These are phyloP conservation scores for Datisca glomerata DNA, from an alignment of 306 rosid species.

Conservation along the genomic window DNA sequence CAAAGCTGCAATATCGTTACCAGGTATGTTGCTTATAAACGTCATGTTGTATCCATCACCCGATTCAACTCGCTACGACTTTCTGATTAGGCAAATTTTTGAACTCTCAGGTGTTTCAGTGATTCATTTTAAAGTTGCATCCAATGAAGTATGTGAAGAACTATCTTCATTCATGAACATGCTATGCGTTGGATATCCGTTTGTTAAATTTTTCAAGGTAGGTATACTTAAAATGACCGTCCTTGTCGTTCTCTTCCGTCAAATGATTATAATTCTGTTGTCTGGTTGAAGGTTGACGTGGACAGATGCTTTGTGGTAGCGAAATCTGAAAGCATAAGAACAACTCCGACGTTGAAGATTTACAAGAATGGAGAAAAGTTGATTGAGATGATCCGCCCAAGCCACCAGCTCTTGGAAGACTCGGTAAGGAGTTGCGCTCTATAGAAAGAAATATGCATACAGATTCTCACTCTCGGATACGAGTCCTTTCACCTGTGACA, in stretches of 20 bases:
- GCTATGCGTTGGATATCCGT: constrained; percentile 69
- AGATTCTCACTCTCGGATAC: no score
- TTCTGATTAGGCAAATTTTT: constrained; percentile 8
- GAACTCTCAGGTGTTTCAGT: constrained; percentile 58
- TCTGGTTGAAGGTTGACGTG: constrained; percentile 50
- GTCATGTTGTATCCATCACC: background rate
- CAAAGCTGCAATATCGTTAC: constrained; percentile 43
- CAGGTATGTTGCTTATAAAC: constrained; percentile 34
- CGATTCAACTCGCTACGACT: background rate
- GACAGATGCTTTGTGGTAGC: constrained; percentile 58
- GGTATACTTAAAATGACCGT: no score
- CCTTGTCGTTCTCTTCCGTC: background rate
- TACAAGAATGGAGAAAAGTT: constrained; percentile 75
- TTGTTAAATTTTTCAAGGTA: constrained; percentile 67
- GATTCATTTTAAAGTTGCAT: constrained; percentile 54
- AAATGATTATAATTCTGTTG: background rate
- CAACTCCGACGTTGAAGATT: constrained; percentile 66
- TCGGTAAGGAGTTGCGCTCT: constrained; percentile 41
- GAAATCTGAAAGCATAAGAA: constrained; percentile 56
- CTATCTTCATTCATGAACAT: constrained; percentile 71
- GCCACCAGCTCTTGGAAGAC: constrained; percentile 61
- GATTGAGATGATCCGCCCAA: constrained; percentile 75
- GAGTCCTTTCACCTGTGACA: no score
- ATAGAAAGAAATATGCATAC: no score
- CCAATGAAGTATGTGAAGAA: constrained; percentile 57